Conservation (phyloP, 2,329 filamentous ascomycete genomes). For the Aspergillus sp. region DNA sequence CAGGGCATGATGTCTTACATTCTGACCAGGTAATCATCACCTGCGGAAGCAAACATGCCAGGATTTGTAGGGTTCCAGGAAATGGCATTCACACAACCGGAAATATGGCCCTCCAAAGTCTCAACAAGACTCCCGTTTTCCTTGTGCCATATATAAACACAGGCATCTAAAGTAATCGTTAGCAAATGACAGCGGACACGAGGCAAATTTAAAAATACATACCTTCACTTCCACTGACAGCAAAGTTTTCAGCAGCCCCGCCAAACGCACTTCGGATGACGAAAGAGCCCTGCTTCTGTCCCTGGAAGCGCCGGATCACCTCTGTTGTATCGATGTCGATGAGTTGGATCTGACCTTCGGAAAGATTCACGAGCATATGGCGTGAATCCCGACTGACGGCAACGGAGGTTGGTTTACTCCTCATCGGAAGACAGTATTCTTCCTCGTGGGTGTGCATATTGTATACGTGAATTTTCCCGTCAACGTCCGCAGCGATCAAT, state of each 20-base stretch:
- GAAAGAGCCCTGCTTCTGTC: slow-evolving; percentile 65
- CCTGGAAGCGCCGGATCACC: slow-evolving; percentile 65
- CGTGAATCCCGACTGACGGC: slow-evolving; percentile 73
- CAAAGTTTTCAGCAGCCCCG: slow-evolving; percentile 83
- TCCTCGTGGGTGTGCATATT: slow-evolving; percentile 67
- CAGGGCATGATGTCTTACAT: slow-evolving; percentile 51
- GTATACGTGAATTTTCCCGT: slow-evolving; percentile 68
- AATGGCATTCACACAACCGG: slow-evolving; percentile 74
- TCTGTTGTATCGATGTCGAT: slow-evolving; percentile 67
- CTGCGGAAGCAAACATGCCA: slow-evolving; percentile 79
- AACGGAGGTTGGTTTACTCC: slow-evolving; percentile 66
- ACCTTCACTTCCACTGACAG: slow-evolving; percentile 88
- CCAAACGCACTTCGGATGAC: slow-evolving; percentile 80
- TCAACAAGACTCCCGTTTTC: slow-evolving; percentile 69
- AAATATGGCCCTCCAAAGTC: slow-evolving; percentile 63
- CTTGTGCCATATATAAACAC: slow-evolving; percentile 85
- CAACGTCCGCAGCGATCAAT: slow-evolving; percentile 68
- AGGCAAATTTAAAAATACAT: slow-evolving; percentile 15
- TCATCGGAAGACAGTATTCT: slow-evolving; percentile 63
- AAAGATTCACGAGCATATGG: slow-evolving; percentile 73
- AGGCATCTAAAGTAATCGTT: slow-evolving; percentile 44
- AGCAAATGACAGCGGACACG: slow-evolving; percentile 9
- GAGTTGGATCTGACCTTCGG: slow-evolving; percentile 66
- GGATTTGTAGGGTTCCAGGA: slow-evolving; percentile 81
- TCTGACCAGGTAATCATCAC: slow-evolving; percentile 75